phyloP scores from a whole-genome alignment of 306 rosid genomes.

The Casuarina equisetifolia region DNA sequence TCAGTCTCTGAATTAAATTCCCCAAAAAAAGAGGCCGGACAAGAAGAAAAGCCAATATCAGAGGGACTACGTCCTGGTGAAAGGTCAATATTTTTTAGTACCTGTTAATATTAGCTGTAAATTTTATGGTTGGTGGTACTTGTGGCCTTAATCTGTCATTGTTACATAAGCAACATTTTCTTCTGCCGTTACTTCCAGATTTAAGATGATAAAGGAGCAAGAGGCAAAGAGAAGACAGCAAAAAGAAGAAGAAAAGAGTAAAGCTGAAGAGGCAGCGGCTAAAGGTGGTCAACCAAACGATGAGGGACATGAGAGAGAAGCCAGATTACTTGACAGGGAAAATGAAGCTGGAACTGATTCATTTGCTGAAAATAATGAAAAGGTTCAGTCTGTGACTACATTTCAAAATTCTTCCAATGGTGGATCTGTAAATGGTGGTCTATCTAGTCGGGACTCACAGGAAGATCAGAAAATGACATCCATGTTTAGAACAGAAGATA shows the following conservation, averaged over 20 bases:
- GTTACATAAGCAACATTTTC: background rate
- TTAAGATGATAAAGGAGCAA: constrained; percentile 79
- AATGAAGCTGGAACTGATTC: constrained; percentile 40
- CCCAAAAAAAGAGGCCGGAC: constrained; percentile 34
- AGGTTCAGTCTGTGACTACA: constrained; percentile 33
- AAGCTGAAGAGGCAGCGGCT: constrained; percentile 55
- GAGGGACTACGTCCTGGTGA: constrained; percentile 77
- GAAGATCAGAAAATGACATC: constrained; percentile 42
- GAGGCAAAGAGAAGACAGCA: constrained; percentile 63
- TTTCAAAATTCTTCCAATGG: constrained; percentile 37
- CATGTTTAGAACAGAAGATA: constrained; percentile 34
- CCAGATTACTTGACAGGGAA: constrained; percentile 28
- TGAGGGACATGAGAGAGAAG: constrained; percentile 36
- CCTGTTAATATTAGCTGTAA: constrained; percentile 4
- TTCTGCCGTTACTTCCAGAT: constrained; percentile 48
- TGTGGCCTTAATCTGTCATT: constrained; percentile 27
- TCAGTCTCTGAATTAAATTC: constrained; percentile 44
- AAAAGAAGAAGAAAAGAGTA: constrained; percentile 78
- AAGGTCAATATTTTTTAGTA: constrained; percentile 46
- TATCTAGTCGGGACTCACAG: constrained; percentile 35
- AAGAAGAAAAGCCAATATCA: constrained; percentile 47
- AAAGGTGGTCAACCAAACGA: constrained; percentile 38
- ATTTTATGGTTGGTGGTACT: constrained; percentile 7
- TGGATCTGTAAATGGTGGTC: constrained; percentile 64
- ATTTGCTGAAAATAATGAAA: constrained; percentile 32